Evolutionary conservation across 768 basidiomycete genomes (phyloP), one percentile per base, ranked within the genome.

Genomic region (Phylloporus rhodoxanthus): DNA sequence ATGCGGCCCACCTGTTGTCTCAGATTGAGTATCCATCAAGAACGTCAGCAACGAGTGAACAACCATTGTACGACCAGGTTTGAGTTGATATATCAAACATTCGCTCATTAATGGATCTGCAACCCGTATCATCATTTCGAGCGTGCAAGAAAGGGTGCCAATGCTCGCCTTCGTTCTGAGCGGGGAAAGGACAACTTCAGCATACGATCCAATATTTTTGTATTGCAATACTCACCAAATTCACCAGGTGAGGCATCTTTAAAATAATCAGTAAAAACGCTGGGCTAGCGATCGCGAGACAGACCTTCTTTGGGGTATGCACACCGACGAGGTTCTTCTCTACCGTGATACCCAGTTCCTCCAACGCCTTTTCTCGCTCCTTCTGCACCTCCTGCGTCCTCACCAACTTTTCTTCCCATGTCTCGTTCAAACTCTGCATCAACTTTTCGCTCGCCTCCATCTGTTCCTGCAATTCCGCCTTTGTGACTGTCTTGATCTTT

Each of bases 241-340:
- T 95, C 59, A 94, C 91, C 55, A 96, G 73, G 74, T 94, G 91
- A 5, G 92, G 91, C 83, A 89, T 92, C 88, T 93, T 61, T 48
- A 50, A 51, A 53, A 45, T 49, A 39, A 48, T 57, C 37, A 59
- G 47, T 17, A 20, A 43, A 26, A 23, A 47, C 21, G 49, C 47
- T 48, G 47, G 32, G 50, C 51, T 37, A 37, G 28, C 43, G 42
- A 6, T 37, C 11, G 45, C 28, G 15, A 40, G 52, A 50, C 52
- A 37, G 60, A 81, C 89, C 78, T 85, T 91, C 78, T 97, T 98
- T 26, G 96, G 96, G 19, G 96, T 93, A 73, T 96, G 93, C 49
- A 99, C 96, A 44, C 96, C 95, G 49, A 98, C 88, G 48, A 90
- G 66, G 57, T 93, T 89, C 78, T 93, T 97, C 71, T 98, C 95